Conservation (phyloP, 2,329 filamentous ascomycete genomes). For the Penicillium freii region DNA sequence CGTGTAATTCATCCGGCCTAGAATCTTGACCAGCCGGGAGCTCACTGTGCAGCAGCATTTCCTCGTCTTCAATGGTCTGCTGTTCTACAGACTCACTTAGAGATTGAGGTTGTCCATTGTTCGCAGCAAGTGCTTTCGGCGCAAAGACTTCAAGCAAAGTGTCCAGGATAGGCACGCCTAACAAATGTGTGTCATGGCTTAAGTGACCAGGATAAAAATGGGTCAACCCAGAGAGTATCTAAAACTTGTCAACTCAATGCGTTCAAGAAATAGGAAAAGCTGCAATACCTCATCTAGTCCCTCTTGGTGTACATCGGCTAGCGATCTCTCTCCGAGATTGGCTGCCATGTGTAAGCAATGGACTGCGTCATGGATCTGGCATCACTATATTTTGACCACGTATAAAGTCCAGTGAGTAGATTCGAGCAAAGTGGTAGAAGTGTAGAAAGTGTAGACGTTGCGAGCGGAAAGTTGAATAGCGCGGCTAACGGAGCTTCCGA, state of each 20-base stretch:
- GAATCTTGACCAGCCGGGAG: not conserved
- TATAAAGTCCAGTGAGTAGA: not conserved
- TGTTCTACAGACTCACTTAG: not conserved
- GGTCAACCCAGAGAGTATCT: slow-evolving; percentile 33
- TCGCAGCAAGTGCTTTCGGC: slow-evolving; percentile 14
- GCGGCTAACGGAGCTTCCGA: slow-evolving; percentile 6
- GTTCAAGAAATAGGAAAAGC: not conserved
- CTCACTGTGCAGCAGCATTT: slow-evolving; percentile 15
- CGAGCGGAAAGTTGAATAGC: not conserved
- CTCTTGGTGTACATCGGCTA: slow-evolving; percentile 52
- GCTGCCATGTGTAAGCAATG: slow-evolving; percentile 40
- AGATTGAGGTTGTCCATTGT: slow-evolving; percentile 1
- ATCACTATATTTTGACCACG: slow-evolving; percentile 46
- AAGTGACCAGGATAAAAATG: slow-evolving; percentile 25
- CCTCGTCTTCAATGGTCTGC: slow-evolving; percentile 9
- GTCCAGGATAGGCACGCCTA: slow-evolving; percentile 52
- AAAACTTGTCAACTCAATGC: not conserved
- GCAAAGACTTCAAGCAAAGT: slow-evolving; percentile 40
- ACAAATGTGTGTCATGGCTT: slow-evolving; percentile 20
- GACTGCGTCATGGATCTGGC: slow-evolving; percentile 27
- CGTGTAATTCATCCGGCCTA: not conserved
- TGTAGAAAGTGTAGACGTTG: not conserved
- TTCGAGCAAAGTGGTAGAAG: not conserved
- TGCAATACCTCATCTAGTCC: slow-evolving; percentile 50
- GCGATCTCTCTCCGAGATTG: slow-evolving; percentile 52